Evolutionary conservation across 164 flowering plant genomes (phyloP).

Genomic region (Piper betle): DNA sequence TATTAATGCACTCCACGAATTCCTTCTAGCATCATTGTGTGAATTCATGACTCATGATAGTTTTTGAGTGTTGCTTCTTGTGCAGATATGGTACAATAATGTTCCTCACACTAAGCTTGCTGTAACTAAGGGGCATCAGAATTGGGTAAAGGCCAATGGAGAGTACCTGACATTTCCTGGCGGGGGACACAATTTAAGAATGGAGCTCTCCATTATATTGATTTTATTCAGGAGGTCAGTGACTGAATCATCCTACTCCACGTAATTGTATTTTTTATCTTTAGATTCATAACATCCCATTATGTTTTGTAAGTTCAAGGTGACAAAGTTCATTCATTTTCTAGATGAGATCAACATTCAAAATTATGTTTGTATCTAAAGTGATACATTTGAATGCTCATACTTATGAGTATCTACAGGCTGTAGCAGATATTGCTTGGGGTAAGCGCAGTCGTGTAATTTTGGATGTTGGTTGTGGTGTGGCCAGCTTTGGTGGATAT

Average conservation of each 20-base stretch:
- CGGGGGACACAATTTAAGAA: conserved; percentile 93
- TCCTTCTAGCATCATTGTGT: not conserved
- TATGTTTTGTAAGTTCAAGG: not conserved
- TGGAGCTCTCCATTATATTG: conserved; percentile 92
- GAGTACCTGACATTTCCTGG: conserved; percentile 94
- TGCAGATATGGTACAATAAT: conserved; percentile 89
- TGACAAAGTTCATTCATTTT: no score
- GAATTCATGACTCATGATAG: not conserved
- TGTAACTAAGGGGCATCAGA: conserved; percentile 79
- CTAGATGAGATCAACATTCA: no score
- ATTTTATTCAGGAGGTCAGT: conserved; percentile 60
- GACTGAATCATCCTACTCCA: not conserved
- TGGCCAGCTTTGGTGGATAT: conserved; percentile 99
- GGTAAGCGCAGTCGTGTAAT: conserved; percentile 81
- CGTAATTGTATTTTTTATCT: no score
- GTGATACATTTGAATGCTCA: not conserved
- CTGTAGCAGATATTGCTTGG: conserved; percentile 76
- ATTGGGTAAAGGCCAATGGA: conserved; percentile 89
- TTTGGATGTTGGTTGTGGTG: conserved; percentile 98
- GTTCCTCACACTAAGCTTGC: conserved; percentile 94
- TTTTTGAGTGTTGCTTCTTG: not conserved
- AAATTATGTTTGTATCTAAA: no score
- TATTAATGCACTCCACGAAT: no score
- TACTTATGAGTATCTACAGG: conserved; percentile 21
- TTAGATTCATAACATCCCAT: not conserved